Evolutionary conservation across 495 filamentous ascomycete genomes (phyloP).

Genomic region (Aspergillus homomorphus): DNA sequence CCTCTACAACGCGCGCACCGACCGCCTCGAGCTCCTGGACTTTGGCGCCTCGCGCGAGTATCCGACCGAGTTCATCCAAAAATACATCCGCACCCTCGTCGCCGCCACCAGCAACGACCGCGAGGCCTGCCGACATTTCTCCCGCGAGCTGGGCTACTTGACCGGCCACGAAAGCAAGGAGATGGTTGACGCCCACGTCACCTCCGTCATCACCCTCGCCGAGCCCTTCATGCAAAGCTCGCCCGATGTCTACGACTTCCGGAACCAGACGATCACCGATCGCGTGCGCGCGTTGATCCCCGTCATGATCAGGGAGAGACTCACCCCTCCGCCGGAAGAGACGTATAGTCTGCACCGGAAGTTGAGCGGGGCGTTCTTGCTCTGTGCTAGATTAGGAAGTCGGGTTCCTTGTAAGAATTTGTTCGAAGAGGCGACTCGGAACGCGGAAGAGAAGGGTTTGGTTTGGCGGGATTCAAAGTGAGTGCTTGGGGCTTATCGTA

Average conservation of each 20-base stretch:
- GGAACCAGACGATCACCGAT: slow-evolving; percentile 92
- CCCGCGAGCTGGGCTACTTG: slow-evolving; percentile 83
- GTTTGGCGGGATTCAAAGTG: background rate
- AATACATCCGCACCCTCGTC: slow-evolving; percentile 72
- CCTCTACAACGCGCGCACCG: slow-evolving; percentile 71
- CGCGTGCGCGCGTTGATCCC: slow-evolving; percentile 83
- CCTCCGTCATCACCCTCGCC: slow-evolving; percentile 79
- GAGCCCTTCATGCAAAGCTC: slow-evolving; percentile 80
- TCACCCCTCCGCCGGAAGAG: slow-evolving; percentile 93
- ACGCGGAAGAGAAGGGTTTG: slow-evolving; percentile 26
- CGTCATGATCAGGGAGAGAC: slow-evolving; percentile 82
- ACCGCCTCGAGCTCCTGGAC: slow-evolving; percentile 86
- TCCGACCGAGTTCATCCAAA: slow-evolving; percentile 70
- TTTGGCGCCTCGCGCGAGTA: slow-evolving; percentile 91
- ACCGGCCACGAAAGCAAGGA: slow-evolving; percentile 78
- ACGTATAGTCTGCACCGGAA: slow-evolving; percentile 96
- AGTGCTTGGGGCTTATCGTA: background rate
- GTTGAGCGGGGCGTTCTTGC: slow-evolving; percentile 89
- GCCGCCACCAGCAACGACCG: slow-evolving; percentile 73
- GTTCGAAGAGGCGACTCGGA: slow-evolving; percentile 65
- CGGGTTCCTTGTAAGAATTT: slow-evolving; percentile 75
- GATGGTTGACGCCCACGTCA: slow-evolving; percentile 86
- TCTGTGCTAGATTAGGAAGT: slow-evolving; percentile 85
- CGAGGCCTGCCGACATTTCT: slow-evolving; percentile 59
- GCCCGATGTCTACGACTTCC: slow-evolving; percentile 86